Evolutionary conservation across 176 grass and related monocot species (phyloP), one percentile per base, ranked within the genome.

Genomic region (Eragrostis nindensis): DNA sequence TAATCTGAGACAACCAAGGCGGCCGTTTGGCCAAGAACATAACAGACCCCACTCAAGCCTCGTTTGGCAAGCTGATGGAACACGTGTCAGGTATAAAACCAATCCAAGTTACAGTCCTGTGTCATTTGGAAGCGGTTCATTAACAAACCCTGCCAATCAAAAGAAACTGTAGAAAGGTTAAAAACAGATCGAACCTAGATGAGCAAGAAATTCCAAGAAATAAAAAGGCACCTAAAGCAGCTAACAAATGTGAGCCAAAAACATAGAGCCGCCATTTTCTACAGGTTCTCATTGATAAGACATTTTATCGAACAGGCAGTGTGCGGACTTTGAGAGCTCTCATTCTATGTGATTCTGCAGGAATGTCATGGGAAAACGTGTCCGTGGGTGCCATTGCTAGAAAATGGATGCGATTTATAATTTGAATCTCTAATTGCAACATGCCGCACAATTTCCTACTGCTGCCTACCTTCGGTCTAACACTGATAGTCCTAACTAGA

Each of bases 21-120:
- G 78, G 84, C 75, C 75, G 52, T 55, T 77, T 86, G 70, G 85
- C 85, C 82, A 90, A 88, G 84, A 94, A 88, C 88, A 90, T 90
- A 83, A 94, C 82, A 94, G 69, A 86, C 62, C 56, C 32, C 43
- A 78, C 79, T 80, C 16, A 73, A 56, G 80, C 55, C 55, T 59
- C 4, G 55, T 59, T 59, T 59, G 55, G 55, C 55, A 59, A 59
- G 55, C 55, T 59, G 55, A 59, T 50, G 48, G 48, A 5, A 50
- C 48, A 17, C 48, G 1, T 14, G 48, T 18, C 49, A 55, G 53
- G 19, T 55, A 59, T 24, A 11, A 59, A 11, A 59, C 2, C 7
- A 59, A 59, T 25, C n/a, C 21, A 59, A 59, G n/a, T 59, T 16
- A 59, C 55, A 59, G 55, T 25, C n/a, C 11, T 1, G 17, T 52